Evolutionary conservation across 805 yeast species (phyloP), one percentile per base, ranked within the genome.

Genomic region (Priceomyces fermenticarens): DNA sequence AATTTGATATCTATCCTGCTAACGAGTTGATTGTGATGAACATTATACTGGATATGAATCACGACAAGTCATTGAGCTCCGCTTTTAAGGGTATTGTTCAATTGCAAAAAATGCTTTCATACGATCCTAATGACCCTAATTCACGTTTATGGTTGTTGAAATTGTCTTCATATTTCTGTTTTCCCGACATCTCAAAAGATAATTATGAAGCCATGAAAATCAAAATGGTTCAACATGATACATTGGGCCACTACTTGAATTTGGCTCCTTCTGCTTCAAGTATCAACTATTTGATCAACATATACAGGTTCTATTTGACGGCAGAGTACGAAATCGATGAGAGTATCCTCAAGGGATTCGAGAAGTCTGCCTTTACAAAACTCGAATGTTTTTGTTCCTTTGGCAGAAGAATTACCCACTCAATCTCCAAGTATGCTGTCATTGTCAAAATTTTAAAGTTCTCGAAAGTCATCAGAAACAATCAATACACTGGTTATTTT

Each of bases 211-310:
- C 67, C 1, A 60, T 90, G 38, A 77, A 80, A 29, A 76, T 88
- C 49, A 87, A 85, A 54, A 81, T 83, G 63, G 61, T 89, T 7
- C 98, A 91, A 60, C 68, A 73, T 38, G 97, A 90, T 53, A 76
- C 87, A 0, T 58, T 85, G 35, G 75, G 82, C 10, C 70, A 75
- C 46, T 51, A 82, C 8, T 60, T 71, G 8, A 54, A 78, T 0
- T 46, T 71, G 1, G 58, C 54, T 30, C 86, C 87, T 0, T 51
- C 65, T 2, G 62, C 68, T 11, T 52, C 58, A 2, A 63, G 66
- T 17, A 49, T 79, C 7, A 54, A 67, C n/a, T 51, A 48, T 28
- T 44, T 63, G 29, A 46, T 66, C 10, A 50, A 57, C 15, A 65
- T 73, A 4, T 65, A 64, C 34, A 56, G 67, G 1, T 71, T 85